A percentile compares a stretch with the other conserved stretches of the same genome.
Evolutionary conservation across 352 stramenopile species (phyloP).

Genomic region (Globisporangium cystogenes): DNA sequence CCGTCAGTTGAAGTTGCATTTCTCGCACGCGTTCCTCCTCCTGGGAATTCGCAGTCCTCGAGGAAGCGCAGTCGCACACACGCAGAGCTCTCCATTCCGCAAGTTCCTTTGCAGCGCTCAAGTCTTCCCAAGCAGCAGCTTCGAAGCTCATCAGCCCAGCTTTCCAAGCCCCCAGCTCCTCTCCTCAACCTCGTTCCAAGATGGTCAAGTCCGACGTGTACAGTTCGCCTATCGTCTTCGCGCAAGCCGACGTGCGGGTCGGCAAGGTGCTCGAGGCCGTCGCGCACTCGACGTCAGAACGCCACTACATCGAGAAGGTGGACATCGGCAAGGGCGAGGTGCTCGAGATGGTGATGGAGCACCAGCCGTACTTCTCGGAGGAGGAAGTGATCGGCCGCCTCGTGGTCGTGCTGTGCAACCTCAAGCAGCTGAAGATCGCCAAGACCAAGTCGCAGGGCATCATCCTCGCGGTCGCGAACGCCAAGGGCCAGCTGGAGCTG

Average conservation of each 20-base stretch:
- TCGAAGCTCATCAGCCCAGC: slow-evolving; percentile 1
- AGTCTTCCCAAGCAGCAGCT: slow-evolving; percentile 6
- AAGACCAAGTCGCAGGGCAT: slow-evolving; percentile 54
- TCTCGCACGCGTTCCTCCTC: too few species aligned
- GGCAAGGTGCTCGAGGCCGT: slow-evolving; percentile 64
- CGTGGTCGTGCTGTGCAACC: slow-evolving; percentile 70
- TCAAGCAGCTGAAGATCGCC: slow-evolving; percentile 72
- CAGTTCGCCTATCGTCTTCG: slow-evolving; percentile 65
- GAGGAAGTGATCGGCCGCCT: slow-evolving; percentile 66
- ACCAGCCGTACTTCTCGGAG: slow-evolving; percentile 71
- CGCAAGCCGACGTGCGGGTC: slow-evolving; percentile 62
- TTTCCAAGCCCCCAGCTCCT: slow-evolving; percentile 3
- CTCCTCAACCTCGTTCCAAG: slow-evolving; percentile 3
- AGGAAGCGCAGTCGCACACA: not conserved
- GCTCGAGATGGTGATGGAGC: slow-evolving; percentile 73
- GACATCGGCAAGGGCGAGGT: slow-evolving; percentile 70
- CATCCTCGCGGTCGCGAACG: slow-evolving; percentile 48
- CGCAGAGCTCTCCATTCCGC: slow-evolving; percentile 26
- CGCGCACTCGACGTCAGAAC: slow-evolving; percentile 60
- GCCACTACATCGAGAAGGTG: slow-evolving; percentile 72
- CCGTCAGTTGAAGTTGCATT: slow-evolving; percentile 24
- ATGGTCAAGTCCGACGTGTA: slow-evolving; percentile 82
- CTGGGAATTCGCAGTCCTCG: too few species aligned
- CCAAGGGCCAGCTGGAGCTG: slow-evolving; percentile 56
- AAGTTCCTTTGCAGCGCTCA: slow-evolving; percentile 41